A percentile compares a stretch with the other conserved stretches of the same genome.
Conservation (phyloP, 2,329 filamentous ascomycete species). For the Paraphoma sp. region DNA sequence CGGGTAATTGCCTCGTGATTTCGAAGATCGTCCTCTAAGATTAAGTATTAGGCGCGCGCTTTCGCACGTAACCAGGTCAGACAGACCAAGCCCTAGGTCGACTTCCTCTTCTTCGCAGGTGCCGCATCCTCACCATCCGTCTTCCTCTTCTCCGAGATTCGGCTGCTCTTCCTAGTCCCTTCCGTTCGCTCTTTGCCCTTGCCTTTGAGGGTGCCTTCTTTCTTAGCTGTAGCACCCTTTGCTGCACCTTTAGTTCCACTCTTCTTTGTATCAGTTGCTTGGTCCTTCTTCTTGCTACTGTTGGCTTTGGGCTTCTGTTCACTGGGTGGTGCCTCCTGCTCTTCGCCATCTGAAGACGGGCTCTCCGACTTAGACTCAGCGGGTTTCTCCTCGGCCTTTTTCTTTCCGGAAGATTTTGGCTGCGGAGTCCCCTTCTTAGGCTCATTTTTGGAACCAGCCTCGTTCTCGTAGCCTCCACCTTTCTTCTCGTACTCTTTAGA, state of each 20-base stretch:
- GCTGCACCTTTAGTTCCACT: conserved; percentile 18
- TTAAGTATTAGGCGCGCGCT: no score
- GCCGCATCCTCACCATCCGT: conserved; percentile 22
- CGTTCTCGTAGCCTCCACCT: conserved; percentile 51
- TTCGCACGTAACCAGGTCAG: background rate
- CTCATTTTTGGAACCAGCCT: conserved; percentile 52
- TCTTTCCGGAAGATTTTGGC: conserved; percentile 36
- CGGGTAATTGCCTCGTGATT: no score
- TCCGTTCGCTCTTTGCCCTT: conserved; percentile 25
- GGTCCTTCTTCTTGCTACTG: conserved; percentile 23
- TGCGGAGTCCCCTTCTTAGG: conserved; percentile 51
- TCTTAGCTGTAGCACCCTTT: conserved; percentile 23
- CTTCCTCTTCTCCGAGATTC: conserved; percentile 27
- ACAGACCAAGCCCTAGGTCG: background rate
- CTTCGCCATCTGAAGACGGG: conserved; percentile 12
- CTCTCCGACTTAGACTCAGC: conserved; percentile 23
- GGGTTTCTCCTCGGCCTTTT: conserved; percentile 28
- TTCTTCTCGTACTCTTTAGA: conserved; percentile 52
- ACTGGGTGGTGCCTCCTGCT: conserved; percentile 21
- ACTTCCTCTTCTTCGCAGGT: conserved; percentile 20
- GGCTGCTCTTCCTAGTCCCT: conserved; percentile 25
- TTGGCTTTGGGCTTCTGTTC: conserved; percentile 32
- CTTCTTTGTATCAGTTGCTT: conserved; percentile 18
- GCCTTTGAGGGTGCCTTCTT: conserved; percentile 16
- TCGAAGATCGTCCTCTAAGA: no score